Conservation (phyloP, 352 stramenopile genomes). For the Pythium phragmiticola region DNA sequence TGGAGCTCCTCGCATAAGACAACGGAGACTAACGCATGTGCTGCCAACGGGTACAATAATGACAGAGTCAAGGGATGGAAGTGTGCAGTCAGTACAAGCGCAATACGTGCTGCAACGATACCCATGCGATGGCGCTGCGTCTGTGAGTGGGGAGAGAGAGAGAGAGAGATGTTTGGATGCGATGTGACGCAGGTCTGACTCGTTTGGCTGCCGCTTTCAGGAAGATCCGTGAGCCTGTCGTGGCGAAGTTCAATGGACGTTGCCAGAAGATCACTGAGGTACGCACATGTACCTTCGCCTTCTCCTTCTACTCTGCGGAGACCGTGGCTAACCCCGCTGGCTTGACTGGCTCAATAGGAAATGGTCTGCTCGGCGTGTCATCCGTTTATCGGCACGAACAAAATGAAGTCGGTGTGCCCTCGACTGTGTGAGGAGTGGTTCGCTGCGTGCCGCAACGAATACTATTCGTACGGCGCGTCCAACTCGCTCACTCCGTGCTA, state of each 20-base stretch:
- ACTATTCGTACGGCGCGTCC: conserved; percentile 61
- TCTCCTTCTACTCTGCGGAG: not conserved
- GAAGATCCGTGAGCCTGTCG: conserved; percentile 76
- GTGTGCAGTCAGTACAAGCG: conserved; percentile 80
- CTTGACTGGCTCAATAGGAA: conserved; percentile 36
- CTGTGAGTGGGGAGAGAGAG: conserved; percentile 38
- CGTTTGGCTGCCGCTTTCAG: conserved; percentile 24
- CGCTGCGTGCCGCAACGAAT: conserved; percentile 68
- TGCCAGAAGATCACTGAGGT: conserved; percentile 68
- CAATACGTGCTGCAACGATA: conserved; percentile 81
- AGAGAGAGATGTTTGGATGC: not conserved
- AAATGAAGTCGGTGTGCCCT: conserved; percentile 74
- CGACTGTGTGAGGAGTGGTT: conserved; percentile 77
- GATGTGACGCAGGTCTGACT: not conserved
- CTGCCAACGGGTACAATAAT: not conserved
- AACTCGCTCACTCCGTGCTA: conserved; percentile 74
- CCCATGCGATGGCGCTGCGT: conserved; percentile 58
- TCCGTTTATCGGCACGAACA: conserved; percentile 70
- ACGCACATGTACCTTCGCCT: not conserved
- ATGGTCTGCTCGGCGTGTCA: conserved; percentile 82
- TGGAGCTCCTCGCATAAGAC: not conserved
- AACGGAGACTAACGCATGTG: conserved; percentile 1
- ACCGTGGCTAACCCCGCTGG: not conserved
- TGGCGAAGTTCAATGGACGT: conserved; percentile 66
- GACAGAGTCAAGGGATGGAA: conserved; percentile 59